phyloP scores from a whole-genome alignment of 129 eudicot genomes.

The Apium graveolens region DNA sequence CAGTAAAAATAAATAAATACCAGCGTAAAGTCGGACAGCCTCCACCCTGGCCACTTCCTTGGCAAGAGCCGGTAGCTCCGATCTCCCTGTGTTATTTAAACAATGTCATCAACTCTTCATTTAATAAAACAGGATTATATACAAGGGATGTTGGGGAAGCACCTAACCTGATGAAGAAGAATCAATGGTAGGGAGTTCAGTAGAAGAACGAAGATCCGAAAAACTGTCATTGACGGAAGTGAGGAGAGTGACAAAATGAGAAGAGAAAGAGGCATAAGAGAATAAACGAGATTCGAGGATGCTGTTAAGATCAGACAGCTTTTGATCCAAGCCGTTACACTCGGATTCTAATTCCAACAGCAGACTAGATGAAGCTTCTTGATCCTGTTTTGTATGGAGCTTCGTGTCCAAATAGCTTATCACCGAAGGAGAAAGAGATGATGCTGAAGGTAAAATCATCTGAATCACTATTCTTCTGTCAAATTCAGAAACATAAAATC shows the following conservation, averaged over 20 bases:
- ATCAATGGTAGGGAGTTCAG: background rate
- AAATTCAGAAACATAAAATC: background rate
- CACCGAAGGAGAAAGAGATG: slow-evolving; percentile 54
- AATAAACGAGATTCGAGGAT: slow-evolving; percentile 31
- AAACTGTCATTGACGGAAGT: slow-evolving; percentile 31
- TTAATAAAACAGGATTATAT: background rate
- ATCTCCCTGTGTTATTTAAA: slow-evolving; percentile 41
- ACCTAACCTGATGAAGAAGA: slow-evolving; percentile 21
- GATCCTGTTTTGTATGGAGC: slow-evolving; percentile 33
- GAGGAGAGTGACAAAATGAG: slow-evolving; percentile 33
- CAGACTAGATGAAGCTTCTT: slow-evolving; percentile 46
- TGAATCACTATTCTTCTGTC: slow-evolving; percentile 11
- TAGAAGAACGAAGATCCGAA: slow-evolving; percentile 28
- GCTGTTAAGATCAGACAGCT: slow-evolving; percentile 41
- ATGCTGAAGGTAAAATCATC: slow-evolving; percentile 44
- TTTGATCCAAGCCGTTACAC: slow-evolving; percentile 38
- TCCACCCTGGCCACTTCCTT: slow-evolving; percentile 98
- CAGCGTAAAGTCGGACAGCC: slow-evolving; percentile 81
- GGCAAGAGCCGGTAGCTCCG: slow-evolving; percentile 76
- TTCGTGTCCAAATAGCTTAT: slow-evolving; percentile 42
- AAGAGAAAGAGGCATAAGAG: slow-evolving; percentile 52
- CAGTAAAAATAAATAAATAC: slow-evolving; percentile 18
- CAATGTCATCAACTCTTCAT: background rate
- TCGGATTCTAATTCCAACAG: slow-evolving; percentile 40
- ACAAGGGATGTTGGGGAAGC: background rate